Evolutionary conservation across 768 basidiomycete genomes (phyloP).

Genomic region (Macrolepiota dolichaula): DNA sequence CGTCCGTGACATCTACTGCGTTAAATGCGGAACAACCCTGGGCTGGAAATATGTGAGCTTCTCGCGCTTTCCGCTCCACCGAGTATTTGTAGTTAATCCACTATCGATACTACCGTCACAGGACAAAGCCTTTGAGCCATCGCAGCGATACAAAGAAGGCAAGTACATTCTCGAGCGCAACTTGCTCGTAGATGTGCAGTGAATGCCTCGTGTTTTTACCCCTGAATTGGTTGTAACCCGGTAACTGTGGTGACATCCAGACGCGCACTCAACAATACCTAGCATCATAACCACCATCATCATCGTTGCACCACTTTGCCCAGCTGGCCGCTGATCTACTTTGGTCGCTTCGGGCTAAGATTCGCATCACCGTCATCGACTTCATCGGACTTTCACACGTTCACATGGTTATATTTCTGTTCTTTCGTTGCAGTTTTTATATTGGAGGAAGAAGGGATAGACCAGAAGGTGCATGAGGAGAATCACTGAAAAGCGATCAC

Average conservation of each 20-base stretch:
- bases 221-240: not conserved
- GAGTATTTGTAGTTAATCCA: constrained; percentile 4
- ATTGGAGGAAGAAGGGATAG: constrained; percentile 14
- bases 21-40: constrained; percentile 80
- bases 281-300: not conserved
- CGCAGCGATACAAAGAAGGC: constrained; percentile 98
- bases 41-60: constrained; percentile 97
- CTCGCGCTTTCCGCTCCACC: not conserved
- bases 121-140: constrained; percentile 88
- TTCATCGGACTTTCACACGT: constrained; percentile 22
- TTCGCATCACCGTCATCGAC: constrained; percentile 13
- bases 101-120: constrained; percentile 28
- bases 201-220: constrained; percentile 16
- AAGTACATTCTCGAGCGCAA: constrained; percentile 97
- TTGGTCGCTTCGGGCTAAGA: constrained; percentile 15
- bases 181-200: constrained; percentile 84
- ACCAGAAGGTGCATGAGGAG: constrained; percentile 1
- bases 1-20: constrained; percentile 93
- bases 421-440: constrained; percentile 7
- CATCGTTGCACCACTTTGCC: not conserved
- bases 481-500: not conserved
- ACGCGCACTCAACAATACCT: not conserved
- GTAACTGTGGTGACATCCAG: not conserved
- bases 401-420: constrained; percentile 16
- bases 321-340: constrained; percentile 15